These are phyloP conservation scores for Hyaloperonospora arabidopsidis DNA, from an alignment of 352 stramenopile genomes.

Conservation along the genomic window DNA sequence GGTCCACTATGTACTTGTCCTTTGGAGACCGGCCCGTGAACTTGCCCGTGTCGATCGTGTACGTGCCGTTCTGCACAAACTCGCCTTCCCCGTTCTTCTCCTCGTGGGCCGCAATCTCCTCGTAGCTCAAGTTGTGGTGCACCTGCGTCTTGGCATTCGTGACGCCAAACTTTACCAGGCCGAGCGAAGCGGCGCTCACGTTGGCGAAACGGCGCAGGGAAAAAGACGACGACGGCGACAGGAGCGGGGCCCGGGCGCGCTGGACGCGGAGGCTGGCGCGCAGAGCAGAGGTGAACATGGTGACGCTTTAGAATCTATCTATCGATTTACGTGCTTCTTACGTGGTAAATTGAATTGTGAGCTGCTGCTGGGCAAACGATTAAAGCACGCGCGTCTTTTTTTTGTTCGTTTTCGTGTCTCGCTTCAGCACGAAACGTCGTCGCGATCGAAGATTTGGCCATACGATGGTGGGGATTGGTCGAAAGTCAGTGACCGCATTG, in stretches of 20 bases:
- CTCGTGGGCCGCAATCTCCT: slow-evolving; percentile 93
- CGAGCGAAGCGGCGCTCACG: slow-evolving; percentile 37
- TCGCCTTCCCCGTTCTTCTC: slow-evolving; percentile 88
- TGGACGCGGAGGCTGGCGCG: slow-evolving; percentile 49
- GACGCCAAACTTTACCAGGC: slow-evolving; percentile 88
- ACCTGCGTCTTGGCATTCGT: slow-evolving; percentile 86
- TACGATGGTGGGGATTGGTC: too few species aligned
- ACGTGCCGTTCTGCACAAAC: slow-evolving; percentile 89
- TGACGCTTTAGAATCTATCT: too few species aligned
- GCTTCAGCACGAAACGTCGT: too few species aligned
- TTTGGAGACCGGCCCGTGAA: slow-evolving; percentile 97
- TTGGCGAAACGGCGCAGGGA: slow-evolving; percentile 37
- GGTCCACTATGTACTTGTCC: slow-evolving; percentile 97
- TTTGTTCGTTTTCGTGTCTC: too few species aligned
- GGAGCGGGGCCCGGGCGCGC: slow-evolving; percentile 34
- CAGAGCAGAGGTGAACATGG: slow-evolving; percentile 55
- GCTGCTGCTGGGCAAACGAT: too few species aligned
- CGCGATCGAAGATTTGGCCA: too few species aligned
- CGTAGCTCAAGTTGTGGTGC: slow-evolving; percentile 94
- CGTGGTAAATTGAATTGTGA: slow-evolving; percentile 42
- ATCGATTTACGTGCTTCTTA: slow-evolving; percentile 2
- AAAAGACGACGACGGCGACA: slow-evolving; percentile 22
- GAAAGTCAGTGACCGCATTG: too few species aligned
- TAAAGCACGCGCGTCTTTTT: too few species aligned
- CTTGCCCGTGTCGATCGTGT: slow-evolving; percentile 96